These are phyloP conservation scores for Citrullus mucosospermus DNA, from an alignment of 306 rosid species.

Conservation along the genomic window DNA sequence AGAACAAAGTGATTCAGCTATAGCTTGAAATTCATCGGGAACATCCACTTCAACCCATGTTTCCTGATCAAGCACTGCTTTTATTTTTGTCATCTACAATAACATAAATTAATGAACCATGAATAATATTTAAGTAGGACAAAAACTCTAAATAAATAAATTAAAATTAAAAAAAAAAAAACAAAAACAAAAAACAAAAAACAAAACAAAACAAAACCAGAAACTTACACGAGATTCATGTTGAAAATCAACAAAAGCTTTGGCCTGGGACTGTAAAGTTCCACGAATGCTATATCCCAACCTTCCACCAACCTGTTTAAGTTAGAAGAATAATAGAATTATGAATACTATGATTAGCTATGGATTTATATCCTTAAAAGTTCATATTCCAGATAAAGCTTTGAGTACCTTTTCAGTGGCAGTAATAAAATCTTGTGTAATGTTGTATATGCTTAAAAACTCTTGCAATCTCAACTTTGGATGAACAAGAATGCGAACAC, in stretches of 20 bases:
- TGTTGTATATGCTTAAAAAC: slow-evolving; percentile 64
- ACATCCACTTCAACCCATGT: slow-evolving; percentile 99
- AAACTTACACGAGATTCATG: slow-evolving; percentile 93
- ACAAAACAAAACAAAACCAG: not conserved
- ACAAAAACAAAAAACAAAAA: no score
- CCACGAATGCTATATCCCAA: slow-evolving; percentile 98
- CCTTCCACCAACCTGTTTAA: slow-evolving; percentile 92
- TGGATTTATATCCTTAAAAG: not conserved
- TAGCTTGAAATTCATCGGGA: slow-evolving; percentile 95
- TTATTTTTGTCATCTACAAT: slow-evolving; percentile 78
- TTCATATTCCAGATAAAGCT: slow-evolving; percentile 9
- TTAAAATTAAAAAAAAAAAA: not conserved
- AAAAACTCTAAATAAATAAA: slow-evolving; percentile 3
- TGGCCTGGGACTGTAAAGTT: slow-evolving; percentile 93
- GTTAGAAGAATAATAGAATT: slow-evolving; percentile 16
- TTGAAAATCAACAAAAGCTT: slow-evolving; percentile 93
- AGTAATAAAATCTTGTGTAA: slow-evolving; percentile 86
- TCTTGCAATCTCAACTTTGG: slow-evolving; percentile 93
- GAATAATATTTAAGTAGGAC: not conserved
- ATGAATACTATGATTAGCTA: slow-evolving; percentile 11
- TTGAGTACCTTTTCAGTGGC: slow-evolving; percentile 72
- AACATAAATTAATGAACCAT: slow-evolving; percentile 19
- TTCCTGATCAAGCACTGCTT: slow-evolving; percentile 96
- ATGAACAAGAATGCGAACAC: slow-evolving; percentile 91
- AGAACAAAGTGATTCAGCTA: slow-evolving; percentile 38